Evolutionary conservation across 768 basidiomycete genomes (phyloP), one percentile per base, ranked within the genome.

Genomic region (Lentinula raphanica): DNA sequence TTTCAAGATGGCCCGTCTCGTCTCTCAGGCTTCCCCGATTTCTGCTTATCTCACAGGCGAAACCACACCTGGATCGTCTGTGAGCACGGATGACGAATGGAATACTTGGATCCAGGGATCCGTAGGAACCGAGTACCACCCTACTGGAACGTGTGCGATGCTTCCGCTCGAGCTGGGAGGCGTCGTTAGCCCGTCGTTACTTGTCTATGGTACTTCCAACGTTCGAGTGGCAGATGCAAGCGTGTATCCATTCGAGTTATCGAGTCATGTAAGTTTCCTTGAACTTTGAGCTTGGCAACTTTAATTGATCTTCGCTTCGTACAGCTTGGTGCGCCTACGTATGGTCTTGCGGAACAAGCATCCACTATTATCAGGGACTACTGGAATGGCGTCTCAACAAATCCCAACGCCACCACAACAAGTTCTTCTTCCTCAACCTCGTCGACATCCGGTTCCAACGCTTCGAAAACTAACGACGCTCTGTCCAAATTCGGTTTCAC

Each of bases 81-180:
- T 87, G 17, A 65, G 69, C 23, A 79, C 78, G 4, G 87, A 90
- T 63, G 79, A 70, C 17, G 71, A 86, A 28, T 81, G 81, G 72
- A 80, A 86, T 38, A 65, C 67, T 5, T 88, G 79, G 79, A 60
- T 86, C 28, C 68, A 70, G 28, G 68, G 66, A 15, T 61, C 67
- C 5, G 74, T 76, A 15, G 70, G 74, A 6, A 84, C 82, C 8
- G 82, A 86, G 71, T 84, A 71, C 71, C 88, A 90, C 67, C 86
- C 86, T 3, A 71, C 75, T 31, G 76, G 76, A 27, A 78, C 84
- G 5, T 81, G 78, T 65, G 73, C 82, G 7, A 86, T 87, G 83
- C 68, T 85, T 46, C 83, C 84, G 2, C 70, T 70, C 58, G 66
- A 66, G 28, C 69, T 71, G 35, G 84, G 84, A n/a, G 84, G 84